phyloP scores from a whole-genome alignment of 2,329 filamentous ascomycete genomes.

The Diplocarpon mali region DNA sequence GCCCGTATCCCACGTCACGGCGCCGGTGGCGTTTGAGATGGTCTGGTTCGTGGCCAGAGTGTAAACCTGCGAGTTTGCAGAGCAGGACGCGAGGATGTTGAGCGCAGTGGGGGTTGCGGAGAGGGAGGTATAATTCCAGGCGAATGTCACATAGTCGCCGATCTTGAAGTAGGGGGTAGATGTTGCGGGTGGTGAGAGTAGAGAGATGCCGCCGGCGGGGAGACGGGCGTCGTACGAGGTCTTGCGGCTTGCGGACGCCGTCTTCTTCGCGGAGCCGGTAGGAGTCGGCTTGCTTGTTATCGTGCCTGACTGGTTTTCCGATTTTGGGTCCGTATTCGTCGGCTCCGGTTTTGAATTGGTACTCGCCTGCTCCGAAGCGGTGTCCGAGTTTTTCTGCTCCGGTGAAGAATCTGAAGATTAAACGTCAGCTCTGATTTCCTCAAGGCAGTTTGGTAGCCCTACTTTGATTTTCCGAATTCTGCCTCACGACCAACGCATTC shows the following conservation, averaged over 20 bases:
- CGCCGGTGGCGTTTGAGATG: constrained; percentile 36
- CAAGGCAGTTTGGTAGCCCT: background rate
- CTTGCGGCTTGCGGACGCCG: constrained; percentile 7
- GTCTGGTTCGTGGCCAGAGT: constrained; percentile 55
- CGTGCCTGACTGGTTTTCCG: constrained; percentile 1
- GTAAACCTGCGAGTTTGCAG: constrained; percentile 40
- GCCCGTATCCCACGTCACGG: constrained; percentile 48
- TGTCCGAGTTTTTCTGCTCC: too few species aligned
- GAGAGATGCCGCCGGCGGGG: constrained; percentile 39
- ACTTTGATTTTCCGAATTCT: constrained; percentile 29
- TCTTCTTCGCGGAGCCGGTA: constrained; percentile 5
- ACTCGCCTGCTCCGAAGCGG: background rate
- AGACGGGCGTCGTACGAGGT: constrained; percentile 34
- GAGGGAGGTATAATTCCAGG: constrained; percentile 56
- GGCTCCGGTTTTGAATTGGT: background rate
- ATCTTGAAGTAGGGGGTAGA: constrained; percentile 46
- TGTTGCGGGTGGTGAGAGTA: constrained; percentile 40
- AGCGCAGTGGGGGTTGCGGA: constrained; percentile 46
- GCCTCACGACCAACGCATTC: constrained; percentile 39
- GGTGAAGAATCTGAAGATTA: background rate
- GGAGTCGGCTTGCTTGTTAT: background rate
- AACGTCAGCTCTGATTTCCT: background rate
- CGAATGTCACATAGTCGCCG: constrained; percentile 46
- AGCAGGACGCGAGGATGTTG: constrained; percentile 48
- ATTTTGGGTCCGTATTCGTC: background rate